These are phyloP conservation scores for Malus hybrid DNA, from an alignment of 331 rosid species.

Conservation along the genomic window DNA sequence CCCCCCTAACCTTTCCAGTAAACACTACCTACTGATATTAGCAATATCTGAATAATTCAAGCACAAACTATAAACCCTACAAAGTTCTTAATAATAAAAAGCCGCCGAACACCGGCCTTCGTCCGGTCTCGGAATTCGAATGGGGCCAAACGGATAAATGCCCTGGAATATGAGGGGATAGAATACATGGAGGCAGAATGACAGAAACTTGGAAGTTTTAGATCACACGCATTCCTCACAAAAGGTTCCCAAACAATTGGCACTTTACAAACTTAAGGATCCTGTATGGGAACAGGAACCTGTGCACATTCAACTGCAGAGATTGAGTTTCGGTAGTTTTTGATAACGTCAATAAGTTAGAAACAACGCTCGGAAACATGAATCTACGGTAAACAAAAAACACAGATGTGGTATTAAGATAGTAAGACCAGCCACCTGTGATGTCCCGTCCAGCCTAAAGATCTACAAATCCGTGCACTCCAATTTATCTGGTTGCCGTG, in stretches of 20 bases:
- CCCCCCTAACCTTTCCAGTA: neutral
- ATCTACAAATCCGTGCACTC: slow-evolving; percentile 11
- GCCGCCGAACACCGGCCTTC: neutral
- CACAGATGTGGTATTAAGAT: slow-evolving; percentile 9
- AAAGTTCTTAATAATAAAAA: neutral
- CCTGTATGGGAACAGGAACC: slow-evolving; percentile 29
- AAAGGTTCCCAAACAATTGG: slow-evolving; percentile 21
- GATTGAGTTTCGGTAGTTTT: slow-evolving; percentile 5
- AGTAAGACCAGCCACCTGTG: slow-evolving; percentile 18
- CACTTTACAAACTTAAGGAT: slow-evolving; percentile 30
- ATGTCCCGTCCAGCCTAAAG: slow-evolving; percentile 36
- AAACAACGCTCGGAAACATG: slow-evolving; percentile 23
- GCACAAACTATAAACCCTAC: neutral
- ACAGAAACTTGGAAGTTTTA: slow-evolving; percentile 2
- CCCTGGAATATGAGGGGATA: neutral
- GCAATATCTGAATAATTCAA: neutral
- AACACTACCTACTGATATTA: no score
- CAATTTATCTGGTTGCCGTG: slow-evolving; percentile 8
- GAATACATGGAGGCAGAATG: neutral
- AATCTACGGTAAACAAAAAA: slow-evolving; percentile 19
- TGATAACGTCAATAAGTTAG: slow-evolving; percentile 18
- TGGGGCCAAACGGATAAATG: no score
- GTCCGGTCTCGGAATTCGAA: neutral
- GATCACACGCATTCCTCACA: slow-evolving; percentile 13
- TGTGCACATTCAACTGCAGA: slow-evolving; percentile 6